Evolutionary conservation across 768 basidiomycete species (phyloP).

Genomic region (Boletales sp.): DNA sequence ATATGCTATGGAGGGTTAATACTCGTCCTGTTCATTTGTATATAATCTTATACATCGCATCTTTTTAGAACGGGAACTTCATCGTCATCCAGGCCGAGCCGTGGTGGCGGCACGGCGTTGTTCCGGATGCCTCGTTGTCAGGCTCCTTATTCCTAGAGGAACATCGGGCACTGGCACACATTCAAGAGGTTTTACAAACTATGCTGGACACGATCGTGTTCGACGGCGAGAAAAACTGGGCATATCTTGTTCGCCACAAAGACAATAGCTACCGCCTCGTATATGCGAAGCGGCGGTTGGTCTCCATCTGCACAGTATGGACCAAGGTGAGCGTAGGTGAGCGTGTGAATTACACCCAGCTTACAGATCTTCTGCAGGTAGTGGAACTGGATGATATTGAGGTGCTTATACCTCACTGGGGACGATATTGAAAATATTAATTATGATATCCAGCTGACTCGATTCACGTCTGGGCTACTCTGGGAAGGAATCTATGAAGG

Average conservation of each 20-base stretch:
- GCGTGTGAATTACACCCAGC: background rate
- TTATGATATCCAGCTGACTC: constrained; percentile 19
- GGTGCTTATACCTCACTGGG: constrained; percentile 5
- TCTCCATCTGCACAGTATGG: constrained; percentile 26
- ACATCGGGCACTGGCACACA: constrained; percentile 16
- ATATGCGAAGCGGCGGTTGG: constrained; percentile 22
- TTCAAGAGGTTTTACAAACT: constrained; percentile 30
- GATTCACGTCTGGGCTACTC: constrained; percentile 13
- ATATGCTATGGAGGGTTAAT: constrained; percentile 25
- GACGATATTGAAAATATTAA: background rate
- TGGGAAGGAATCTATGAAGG: constrained; percentile 32
- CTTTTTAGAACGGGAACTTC: constrained; percentile 24
- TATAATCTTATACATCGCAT: background rate
- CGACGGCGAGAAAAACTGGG: constrained; percentile 32
- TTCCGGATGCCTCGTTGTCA: background rate
- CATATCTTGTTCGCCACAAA: constrained; percentile 30
- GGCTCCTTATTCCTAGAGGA: constrained; percentile 13
- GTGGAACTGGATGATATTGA: constrained; percentile 31
- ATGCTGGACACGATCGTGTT: constrained; percentile 31
- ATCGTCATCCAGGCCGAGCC: constrained; percentile 30
- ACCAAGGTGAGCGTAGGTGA: constrained; percentile 19
- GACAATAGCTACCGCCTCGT: constrained; percentile 22
- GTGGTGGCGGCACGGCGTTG: constrained; percentile 17
- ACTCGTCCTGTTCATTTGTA: too few relatives aligned
- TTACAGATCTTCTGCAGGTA: constrained; percentile 18